A percentile compares a stretch with the other conserved stretches of the same genome.
These are phyloP conservation scores for Mortierella sp. DNA, from an alignment of 371 early-diverging fungal species.

Conservation along the genomic window DNA sequence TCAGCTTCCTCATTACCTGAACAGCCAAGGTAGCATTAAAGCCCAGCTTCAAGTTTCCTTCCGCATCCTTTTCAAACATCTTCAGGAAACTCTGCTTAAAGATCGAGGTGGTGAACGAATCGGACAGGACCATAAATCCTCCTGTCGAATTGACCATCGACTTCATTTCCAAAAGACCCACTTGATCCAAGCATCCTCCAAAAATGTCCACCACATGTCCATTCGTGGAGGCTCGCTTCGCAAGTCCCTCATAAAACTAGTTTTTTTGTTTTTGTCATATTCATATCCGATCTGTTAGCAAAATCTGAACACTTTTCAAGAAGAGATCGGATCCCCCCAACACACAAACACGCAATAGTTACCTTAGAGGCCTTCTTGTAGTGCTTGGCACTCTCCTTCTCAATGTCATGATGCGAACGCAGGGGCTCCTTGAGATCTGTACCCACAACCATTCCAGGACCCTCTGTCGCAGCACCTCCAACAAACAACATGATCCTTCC, in stretches of 20 bases:
- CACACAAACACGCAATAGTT: conserved; percentile 14
- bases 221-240: conserved; percentile 87
- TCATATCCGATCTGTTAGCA: too few relatives aligned
- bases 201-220: conserved; percentile 93
- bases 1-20: conserved; percentile 57
- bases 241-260: conserved; percentile 93
- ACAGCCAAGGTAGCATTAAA: conserved; percentile 99
- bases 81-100: conserved; percentile 97
- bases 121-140: conserved; percentile 96
- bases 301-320: too few relatives aligned
- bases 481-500: conserved; percentile 97
- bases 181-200: conserved; percentile 94
- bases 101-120: conserved; percentile 95
- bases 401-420: conserved; percentile 97
- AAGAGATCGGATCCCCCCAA: too few relatives aligned
- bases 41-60: conserved; percentile 92
- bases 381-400: conserved; percentile 94
- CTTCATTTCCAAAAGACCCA: conserved; percentile 98
- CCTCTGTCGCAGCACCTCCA: conserved; percentile 98
- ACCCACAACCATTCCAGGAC: conserved; percentile 97
- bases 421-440: conserved; percentile 95
- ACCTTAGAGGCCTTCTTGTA: conserved; percentile 92
- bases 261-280: not conserved
- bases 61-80: conserved; percentile 90
- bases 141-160: conserved; percentile 92